Conservation (phyloP, 306 rosid species). For the Glycine soja region DNA sequence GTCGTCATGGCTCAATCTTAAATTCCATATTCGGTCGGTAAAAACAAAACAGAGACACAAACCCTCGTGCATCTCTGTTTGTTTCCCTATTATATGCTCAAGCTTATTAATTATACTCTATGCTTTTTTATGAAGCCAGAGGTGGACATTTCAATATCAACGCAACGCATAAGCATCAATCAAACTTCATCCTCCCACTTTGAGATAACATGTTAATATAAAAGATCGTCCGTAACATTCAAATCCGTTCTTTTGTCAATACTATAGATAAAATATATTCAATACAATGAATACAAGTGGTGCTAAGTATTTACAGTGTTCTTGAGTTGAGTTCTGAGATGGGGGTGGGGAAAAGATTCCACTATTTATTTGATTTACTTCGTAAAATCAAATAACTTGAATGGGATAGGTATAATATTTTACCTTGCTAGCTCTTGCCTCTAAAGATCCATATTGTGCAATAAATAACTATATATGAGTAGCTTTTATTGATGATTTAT, state of each 20-base stretch:
- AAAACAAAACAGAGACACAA: slow-evolving; percentile 21
- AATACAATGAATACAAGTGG: no score
- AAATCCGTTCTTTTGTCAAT: no score
- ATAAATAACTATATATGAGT: not conserved
- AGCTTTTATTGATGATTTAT: no score
- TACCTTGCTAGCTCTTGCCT: no score
- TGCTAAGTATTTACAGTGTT: no score
- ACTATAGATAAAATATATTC: no score
- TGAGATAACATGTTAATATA: not conserved
- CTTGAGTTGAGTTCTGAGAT: not conserved
- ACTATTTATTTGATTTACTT: not conserved
- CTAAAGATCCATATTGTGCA: no score
- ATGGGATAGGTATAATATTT: not conserved
- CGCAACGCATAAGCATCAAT: not conserved
- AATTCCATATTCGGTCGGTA: slow-evolving; percentile 37
- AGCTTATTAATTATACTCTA: not conserved
- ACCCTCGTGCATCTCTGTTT: slow-evolving; percentile 18
- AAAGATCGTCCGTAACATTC: no score
- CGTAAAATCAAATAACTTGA: not conserved
- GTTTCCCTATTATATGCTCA: not conserved
- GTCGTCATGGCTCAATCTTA: not conserved
- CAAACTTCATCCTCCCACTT: not conserved
- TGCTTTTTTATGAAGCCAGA: not conserved
- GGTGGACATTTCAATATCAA: not conserved
- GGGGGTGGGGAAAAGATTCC: not conserved